Base-by-base conservation (phyloP, 169 alveolate genomes). In the Plasmodium cynomolgi region DNA sequence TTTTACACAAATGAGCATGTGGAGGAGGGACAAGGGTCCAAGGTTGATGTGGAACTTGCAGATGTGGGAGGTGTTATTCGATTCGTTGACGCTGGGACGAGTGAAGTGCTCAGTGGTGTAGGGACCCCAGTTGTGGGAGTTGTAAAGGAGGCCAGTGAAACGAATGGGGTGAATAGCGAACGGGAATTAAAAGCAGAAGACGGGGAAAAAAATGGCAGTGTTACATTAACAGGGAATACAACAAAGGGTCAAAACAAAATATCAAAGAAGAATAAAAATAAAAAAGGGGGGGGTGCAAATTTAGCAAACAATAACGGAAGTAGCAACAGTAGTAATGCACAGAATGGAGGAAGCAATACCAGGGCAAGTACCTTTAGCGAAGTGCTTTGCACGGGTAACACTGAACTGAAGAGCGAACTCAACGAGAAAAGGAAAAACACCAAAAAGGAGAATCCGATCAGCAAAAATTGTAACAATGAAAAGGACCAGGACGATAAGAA, bases 401-500 rank as follows among this genome's bases (percentile, higher is more conserved):
- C 1, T 31, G 93, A 86, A 75, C 26, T 47, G 44, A 86, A 77
- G 47, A 75, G 54, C 20, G 93, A 86, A 54, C 31, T 20, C 17
- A 33, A 77, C 71, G 93, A 86, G 15, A 86, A 86, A 56, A 86
- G 81, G 82, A 86, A 86, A 34, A 86, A 56, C 34, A 34, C 20
- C 31, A 86, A 86, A 39, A 86, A 86, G 83, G 93, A 86, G 39
- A 86, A 54, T 34, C 26, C 33, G 68, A 33, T 47, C 8, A 34
- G 31, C 23, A 86, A 86, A 77, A 86, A 54, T 86, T 50, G 44
- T 54, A 75, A 23, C 44, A 86, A 33, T 54, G 93, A 86, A 77
- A 75, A 86, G 44, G 85, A 86, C n/a, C 86, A 29, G 31, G 84
- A 54, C 11, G 93, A 86, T 54, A 86, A 17, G 31, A 83, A 86